Percentiles rank a stretch among this genome's conserved stretches.
Evolutionary conservation across 805 yeast species (phyloP).

Genomic region (Metschnikowia kunwiensis): DNA sequence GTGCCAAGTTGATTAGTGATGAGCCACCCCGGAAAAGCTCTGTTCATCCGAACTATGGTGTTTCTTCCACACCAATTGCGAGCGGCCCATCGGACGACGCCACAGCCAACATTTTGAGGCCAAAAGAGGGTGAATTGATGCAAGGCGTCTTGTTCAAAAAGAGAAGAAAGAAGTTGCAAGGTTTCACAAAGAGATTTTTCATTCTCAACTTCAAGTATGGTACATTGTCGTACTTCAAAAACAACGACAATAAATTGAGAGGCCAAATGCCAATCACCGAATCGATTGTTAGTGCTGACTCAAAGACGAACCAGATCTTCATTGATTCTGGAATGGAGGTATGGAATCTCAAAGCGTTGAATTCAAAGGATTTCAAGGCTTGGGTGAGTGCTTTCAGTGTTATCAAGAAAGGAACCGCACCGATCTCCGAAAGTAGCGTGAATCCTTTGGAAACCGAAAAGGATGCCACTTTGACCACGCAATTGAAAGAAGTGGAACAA

Average conservation of each 20-base stretch:
- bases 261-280: conserved; percentile 89
- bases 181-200: conserved; percentile 82
- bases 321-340: conserved; percentile 94
- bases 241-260: conserved; percentile 66
- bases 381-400: conserved; percentile 82
- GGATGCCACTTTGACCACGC: neutral
- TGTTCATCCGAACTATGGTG: too few species aligned
- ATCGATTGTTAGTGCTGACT: conserved; percentile 79
- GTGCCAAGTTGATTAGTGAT: conserved; percentile 26
- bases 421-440: neutral
- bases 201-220: conserved; percentile 79
- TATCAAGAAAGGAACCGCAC: conserved; percentile 32
- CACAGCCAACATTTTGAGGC: conserved; percentile 24
- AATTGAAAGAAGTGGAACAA: conserved; percentile 5
- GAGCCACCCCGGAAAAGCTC: too few species aligned
- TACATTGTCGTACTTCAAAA: conserved; percentile 77
- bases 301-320: conserved; percentile 62
- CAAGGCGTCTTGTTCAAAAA: conserved; percentile 81
- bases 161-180: conserved; percentile 76
- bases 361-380: conserved; percentile 60
- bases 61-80: neutral
- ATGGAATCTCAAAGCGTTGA: conserved; percentile 79
- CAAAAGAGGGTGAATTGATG: conserved; percentile 65
- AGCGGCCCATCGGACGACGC: neutral
- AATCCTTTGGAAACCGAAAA: neutral